Base-by-base conservation (phyloP, 2,329 filamentous ascomycete species). In the Immersiporthe knoxdaviesiana region DNA sequence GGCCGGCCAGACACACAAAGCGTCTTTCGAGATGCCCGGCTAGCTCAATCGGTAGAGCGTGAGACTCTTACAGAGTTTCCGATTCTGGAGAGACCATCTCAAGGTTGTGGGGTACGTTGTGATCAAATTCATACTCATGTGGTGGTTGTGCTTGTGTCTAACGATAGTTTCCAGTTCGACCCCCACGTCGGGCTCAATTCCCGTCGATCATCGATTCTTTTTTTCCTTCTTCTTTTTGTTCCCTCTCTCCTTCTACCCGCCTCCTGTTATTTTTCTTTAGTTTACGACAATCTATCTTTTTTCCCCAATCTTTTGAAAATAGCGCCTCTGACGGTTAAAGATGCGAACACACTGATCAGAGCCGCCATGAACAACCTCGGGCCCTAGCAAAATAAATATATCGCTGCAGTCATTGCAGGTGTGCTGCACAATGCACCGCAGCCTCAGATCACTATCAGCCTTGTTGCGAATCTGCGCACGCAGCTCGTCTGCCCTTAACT, bases 41-140 rank as follows among this genome's bases (percentile, higher is more conserved):
- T 89, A 88, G 86, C 86, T 88, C 86, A 88, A 88, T 88, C 85
- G 85, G 86, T 90, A 90, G 88, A 90, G 87, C 88, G 87, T 90
- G 85, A 89, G 88, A 90, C 88, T 90, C 88, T 87, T 86, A 87
- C 3, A 44, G 58, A 37, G 14, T 41, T 67, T 65, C 37, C 61
- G 68, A 64, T 67, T 70, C 68, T 69, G 39, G 61, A n/a, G 35
- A 61, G 41, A 24, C n/a, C n/a, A 63, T 63, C 61, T 63, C 39
- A 63, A 63, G 61, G 39, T 47, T 63, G 61, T 63, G 61, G 61
- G 61, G 56, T 59, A 59, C 5, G 56, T 59, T 18, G 0, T n/a
- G 5, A 24, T 59, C 56, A 35, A 1, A 14, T 8, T n/a, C 54
- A 11, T 30, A 30, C 6, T 14, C 16, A n/a, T 14, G 27, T 56